Conservation (phyloP, 495 filamentous ascomycete species). For the Massariosphaeria phaeospora region DNA sequence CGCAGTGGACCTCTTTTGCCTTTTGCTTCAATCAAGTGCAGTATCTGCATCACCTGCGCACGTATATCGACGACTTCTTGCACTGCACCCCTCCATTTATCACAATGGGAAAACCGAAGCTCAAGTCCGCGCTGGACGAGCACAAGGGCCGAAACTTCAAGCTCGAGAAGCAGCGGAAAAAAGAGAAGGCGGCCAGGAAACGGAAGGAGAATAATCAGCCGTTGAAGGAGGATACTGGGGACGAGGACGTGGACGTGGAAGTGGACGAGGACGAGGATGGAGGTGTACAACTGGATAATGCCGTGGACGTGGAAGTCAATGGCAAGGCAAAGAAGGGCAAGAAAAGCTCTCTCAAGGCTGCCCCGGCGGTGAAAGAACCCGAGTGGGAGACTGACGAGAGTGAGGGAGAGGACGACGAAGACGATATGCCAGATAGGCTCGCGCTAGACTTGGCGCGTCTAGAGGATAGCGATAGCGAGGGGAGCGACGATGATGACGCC, state of each 20-base stretch:
- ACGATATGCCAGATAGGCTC: slow-evolving; percentile 23
- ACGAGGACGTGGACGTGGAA: too few species aligned
- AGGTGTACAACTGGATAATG: slow-evolving; percentile 2
- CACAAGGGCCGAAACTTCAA: slow-evolving; percentile 59
- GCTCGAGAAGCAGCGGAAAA: slow-evolving; percentile 59
- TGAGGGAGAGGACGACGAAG: slow-evolving; percentile 34
- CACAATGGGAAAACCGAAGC: slow-evolving; percentile 36
- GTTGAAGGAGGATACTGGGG: slow-evolving; percentile 30
- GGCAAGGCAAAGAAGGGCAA: slow-evolving; percentile 19
- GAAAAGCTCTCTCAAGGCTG: not conserved
- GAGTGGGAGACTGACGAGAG: slow-evolving; percentile 37
- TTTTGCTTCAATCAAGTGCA: too few species aligned
- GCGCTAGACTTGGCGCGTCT: slow-evolving; percentile 31
- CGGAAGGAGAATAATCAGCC: slow-evolving; percentile 45
- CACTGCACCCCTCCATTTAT: not conserved
- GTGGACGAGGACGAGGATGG: slow-evolving; percentile 39
- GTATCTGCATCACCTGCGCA: too few species aligned
- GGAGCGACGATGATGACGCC: slow-evolving; percentile 35
- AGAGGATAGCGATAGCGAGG: slow-evolving; percentile 34
- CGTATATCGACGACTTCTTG: slow-evolving; percentile 2
- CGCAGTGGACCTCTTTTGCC: not conserved
- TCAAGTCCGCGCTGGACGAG: slow-evolving; percentile 35
- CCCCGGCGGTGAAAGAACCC: slow-evolving; percentile 6
- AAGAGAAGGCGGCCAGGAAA: slow-evolving; percentile 42
- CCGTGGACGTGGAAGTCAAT: slow-evolving; percentile 5